Evolutionary conservation across 2,329 filamentous ascomycete species (phyloP).

Genomic region (Colletotrichum trifolii): DNA sequence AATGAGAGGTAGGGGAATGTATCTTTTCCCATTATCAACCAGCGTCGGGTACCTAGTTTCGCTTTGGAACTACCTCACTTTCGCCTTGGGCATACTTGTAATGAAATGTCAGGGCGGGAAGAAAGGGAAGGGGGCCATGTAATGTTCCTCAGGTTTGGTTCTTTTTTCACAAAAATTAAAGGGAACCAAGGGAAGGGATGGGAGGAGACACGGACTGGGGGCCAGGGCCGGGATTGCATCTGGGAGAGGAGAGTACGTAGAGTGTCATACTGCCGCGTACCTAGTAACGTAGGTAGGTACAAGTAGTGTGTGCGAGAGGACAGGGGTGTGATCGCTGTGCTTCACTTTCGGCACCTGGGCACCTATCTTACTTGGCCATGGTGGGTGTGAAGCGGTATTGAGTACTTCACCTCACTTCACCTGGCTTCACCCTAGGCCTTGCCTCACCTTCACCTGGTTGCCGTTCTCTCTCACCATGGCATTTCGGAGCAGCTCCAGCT

Average conservation of each 20-base stretch:
- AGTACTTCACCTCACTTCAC: too few relatives aligned
- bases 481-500: conserved; percentile 10
- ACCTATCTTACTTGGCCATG: too few relatives aligned
- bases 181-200: conserved; percentile 30
- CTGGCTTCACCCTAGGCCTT: too few relatives aligned
- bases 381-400: too few relatives aligned
- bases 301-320: too few relatives aligned
- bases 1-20: conserved; percentile 8
- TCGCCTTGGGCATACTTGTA: conserved; percentile 1
- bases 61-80: not conserved
- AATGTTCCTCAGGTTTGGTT: conserved; percentile 36
- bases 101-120: conserved; percentile 36
- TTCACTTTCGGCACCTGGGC: too few relatives aligned
- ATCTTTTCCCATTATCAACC: not conserved
- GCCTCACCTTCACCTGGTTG: too few relatives aligned
- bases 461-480: not conserved
- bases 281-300: too few relatives aligned
- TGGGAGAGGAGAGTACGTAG: too few relatives aligned
- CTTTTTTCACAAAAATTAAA: conserved; percentile 36
- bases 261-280: too few relatives aligned
- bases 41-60: conserved; percentile 12
- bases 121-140: conserved; percentile 33
- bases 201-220: not conserved
- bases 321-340: too few relatives aligned
- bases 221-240: not conserved